These are phyloP conservation scores for Gardenia jasminoides DNA, from an alignment of 257 asterid genomes.

Conservation along the genomic window DNA sequence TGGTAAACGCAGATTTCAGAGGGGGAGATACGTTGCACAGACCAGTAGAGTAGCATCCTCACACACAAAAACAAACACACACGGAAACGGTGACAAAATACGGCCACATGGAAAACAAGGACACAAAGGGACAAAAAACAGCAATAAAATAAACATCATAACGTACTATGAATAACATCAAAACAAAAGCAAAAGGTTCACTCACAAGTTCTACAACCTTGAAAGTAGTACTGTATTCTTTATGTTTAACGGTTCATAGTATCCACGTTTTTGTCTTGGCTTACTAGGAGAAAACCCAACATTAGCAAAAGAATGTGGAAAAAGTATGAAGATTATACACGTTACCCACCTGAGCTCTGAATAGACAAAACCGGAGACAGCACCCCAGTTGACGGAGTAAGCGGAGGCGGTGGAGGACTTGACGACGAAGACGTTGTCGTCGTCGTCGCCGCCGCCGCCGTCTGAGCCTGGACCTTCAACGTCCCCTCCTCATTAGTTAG, in stretches of 20 bases:
- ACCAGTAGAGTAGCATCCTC: not conserved
- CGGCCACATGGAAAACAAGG: constrained; percentile 20
- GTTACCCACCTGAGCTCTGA: constrained; percentile 89
- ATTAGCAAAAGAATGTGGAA: constrained; percentile 20
- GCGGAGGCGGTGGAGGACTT: constrained; percentile 83
- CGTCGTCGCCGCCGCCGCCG: constrained; percentile 17
- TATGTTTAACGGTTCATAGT: constrained; percentile 3
- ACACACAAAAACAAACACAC: not conserved
- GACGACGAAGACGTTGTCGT: constrained; percentile 37
- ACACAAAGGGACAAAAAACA: constrained; percentile 30
- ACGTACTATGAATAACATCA: constrained; percentile 14
- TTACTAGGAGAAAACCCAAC: not conserved
- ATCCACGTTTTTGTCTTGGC: constrained; percentile 20
- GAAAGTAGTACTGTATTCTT: not conserved
- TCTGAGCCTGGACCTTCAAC: constrained; percentile 28
- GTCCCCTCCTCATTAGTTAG: constrained; percentile 30
- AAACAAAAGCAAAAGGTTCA: not conserved
- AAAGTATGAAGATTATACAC: constrained; percentile 25
- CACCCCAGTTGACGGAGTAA: constrained; percentile 76
- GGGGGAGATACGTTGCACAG: not conserved
- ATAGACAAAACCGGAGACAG: constrained; percentile 84
- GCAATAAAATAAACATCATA: constrained; percentile 11
- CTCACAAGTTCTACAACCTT: not conserved
- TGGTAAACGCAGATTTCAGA: not conserved
- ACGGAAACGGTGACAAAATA: constrained; percentile 3